These are phyloP conservation scores for Mucuna pruriens DNA, from an alignment of 306 rosid genomes.

Conservation along the genomic window DNA sequence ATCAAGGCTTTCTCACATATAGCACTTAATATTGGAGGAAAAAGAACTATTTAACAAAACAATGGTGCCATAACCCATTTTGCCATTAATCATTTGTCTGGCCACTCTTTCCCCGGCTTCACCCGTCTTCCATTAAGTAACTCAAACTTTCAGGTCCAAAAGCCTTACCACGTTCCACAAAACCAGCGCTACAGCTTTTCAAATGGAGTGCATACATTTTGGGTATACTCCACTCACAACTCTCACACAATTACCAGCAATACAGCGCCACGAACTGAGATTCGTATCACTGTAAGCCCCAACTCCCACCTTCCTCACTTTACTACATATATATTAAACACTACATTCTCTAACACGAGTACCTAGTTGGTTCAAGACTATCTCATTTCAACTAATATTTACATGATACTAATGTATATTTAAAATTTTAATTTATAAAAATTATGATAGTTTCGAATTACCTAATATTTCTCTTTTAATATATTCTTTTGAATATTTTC, in stretches of 20 bases:
- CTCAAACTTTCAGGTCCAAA: slow-evolving; percentile 42
- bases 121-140: slow-evolving; percentile 13
- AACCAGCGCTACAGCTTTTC: slow-evolving; percentile 37
- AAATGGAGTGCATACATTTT: slow-evolving; percentile 44
- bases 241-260: slow-evolving; percentile 26
- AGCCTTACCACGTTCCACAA: slow-evolving; percentile 39
- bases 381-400: no score
- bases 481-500: no score
- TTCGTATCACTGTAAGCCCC: slow-evolving; percentile 30
- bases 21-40: not conserved
- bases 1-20: not conserved
- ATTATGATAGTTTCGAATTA: no score
- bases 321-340: no score
- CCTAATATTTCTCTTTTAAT: no score
- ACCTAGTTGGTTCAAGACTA: no score
- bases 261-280: slow-evolving; percentile 48
- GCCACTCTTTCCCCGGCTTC: not conserved
- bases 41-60: not conserved
- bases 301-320: no score
- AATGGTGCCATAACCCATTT: slow-evolving; percentile 32
- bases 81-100: slow-evolving; percentile 21
- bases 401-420: no score
- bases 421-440: no score
- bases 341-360: no score
- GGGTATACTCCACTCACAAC: slow-evolving; percentile 45